A percentile compares a stretch with the other conserved stretches of the same genome.
Conservation (phyloP, 208 protist species). For the Acanthamoeba castellanii region DNA sequence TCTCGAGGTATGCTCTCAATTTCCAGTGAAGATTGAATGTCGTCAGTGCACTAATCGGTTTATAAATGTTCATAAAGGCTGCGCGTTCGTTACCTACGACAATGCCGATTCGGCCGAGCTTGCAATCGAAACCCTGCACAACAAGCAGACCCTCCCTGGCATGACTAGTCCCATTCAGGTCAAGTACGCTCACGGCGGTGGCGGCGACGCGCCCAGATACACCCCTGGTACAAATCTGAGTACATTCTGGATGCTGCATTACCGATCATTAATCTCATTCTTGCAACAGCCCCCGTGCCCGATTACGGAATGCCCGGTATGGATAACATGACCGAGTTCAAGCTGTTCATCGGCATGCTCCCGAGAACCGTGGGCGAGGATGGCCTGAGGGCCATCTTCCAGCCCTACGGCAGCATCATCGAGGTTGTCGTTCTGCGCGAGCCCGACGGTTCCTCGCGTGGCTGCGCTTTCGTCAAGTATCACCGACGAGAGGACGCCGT, state of each 20-base stretch:
- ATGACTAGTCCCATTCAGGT: constrained; percentile 40
- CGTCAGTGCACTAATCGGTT: neutral
- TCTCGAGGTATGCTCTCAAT: neutral
- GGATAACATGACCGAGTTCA: constrained; percentile 76
- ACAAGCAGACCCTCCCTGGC: constrained; percentile 76
- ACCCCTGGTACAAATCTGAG: neutral
- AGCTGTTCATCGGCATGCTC: constrained; percentile 89
- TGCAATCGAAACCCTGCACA: constrained; percentile 77
- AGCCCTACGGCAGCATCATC: constrained; percentile 81
- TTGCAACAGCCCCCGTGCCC: neutral
- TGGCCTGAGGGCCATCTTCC: constrained; percentile 80
- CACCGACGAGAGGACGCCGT: constrained; percentile 75
- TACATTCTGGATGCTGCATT: too few relatives aligned
- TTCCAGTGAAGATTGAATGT: neutral
- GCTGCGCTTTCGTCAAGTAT: constrained; percentile 89
- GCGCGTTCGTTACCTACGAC: constrained; percentile 78
- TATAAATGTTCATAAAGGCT: neutral
- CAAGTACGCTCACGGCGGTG: constrained; percentile 37
- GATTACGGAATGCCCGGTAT: neutral
- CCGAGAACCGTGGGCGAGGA: constrained; percentile 79
- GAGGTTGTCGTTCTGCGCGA: constrained; percentile 80
- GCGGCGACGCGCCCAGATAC: neutral
- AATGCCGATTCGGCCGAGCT: constrained; percentile 19
- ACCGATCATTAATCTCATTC: neutral
- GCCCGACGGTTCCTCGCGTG: constrained; percentile 83